Evolutionary conservation across 495 filamentous ascomycete genomes (phyloP).

Genomic region (Venustampulla echinocandica): DNA sequence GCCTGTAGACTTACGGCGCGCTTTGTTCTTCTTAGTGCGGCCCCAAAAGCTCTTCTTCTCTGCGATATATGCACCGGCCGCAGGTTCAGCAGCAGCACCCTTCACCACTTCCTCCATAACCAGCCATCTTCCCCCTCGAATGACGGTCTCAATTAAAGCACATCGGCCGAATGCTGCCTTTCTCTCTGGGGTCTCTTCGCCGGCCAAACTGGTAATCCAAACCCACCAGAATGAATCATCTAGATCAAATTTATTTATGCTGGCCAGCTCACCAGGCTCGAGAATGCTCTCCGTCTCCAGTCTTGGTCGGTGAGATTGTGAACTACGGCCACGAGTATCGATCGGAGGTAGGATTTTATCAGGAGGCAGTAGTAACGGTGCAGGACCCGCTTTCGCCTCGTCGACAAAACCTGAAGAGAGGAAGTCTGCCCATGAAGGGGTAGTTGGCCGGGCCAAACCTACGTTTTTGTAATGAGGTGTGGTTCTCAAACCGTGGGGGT

Average conservation of each 20-base stretch:
- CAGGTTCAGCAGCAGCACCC: slow-evolving; percentile 78
- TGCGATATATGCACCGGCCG: slow-evolving; percentile 76
- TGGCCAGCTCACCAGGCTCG: slow-evolving; percentile 89
- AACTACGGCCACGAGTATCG: slow-evolving; percentile 69
- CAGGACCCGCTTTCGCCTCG: slow-evolving; percentile 44
- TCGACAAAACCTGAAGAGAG: slow-evolving; percentile 86
- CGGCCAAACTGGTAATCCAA: slow-evolving; percentile 94
- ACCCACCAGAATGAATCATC: slow-evolving; percentile 99
- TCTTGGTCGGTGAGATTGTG: slow-evolving; percentile 73
- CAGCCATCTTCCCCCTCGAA: slow-evolving; percentile 77
- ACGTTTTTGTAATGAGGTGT: slow-evolving; percentile 53
- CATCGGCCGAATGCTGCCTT: slow-evolving; percentile 94
- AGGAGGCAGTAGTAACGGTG: slow-evolving; percentile 68
- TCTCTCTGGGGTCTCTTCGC: slow-evolving; percentile 71
- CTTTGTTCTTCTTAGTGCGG: slow-evolving; percentile 63
- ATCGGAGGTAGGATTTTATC: slow-evolving; percentile 90
- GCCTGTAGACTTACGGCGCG: slow-evolving; percentile 54
- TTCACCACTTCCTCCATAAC: slow-evolving; percentile 95
- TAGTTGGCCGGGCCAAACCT: slow-evolving; percentile 76
- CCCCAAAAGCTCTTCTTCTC: slow-evolving; percentile 92
- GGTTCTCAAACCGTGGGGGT: slow-evolving; percentile 33
- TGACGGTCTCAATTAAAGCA: slow-evolving; percentile 80
- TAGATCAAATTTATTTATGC: slow-evolving; percentile 74
- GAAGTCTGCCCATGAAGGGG: slow-evolving; percentile 77
- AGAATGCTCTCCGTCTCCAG: slow-evolving; percentile 55